Conservation (phyloP, 148 eudicot genomes). For the Chenopodium album region DNA sequence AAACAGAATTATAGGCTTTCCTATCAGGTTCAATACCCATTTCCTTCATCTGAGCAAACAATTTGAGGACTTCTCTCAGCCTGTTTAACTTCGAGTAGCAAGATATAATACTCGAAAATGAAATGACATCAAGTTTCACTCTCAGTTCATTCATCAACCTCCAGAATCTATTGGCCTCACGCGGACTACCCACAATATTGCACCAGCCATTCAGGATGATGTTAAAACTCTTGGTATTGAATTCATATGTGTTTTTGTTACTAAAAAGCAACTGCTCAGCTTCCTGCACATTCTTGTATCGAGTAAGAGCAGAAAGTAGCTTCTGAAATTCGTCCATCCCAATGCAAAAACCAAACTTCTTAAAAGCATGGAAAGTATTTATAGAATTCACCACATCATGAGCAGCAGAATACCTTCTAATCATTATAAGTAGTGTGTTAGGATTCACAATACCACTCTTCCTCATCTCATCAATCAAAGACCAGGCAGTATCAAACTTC, state of each 20-base stretch:
- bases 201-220: constrained; percentile 89
- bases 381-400: constrained; percentile 82
- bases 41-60: constrained; percentile 62
- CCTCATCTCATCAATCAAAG: constrained; percentile 76
- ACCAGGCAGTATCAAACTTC: constrained; percentile 84
- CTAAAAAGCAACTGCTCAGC: constrained; percentile 83
- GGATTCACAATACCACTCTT: constrained; percentile 47
- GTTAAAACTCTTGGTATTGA: constrained; percentile 81
- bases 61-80: constrained; percentile 49
- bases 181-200: constrained; percentile 54
- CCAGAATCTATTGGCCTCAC: constrained; percentile 80
- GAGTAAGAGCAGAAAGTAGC: constrained; percentile 73
- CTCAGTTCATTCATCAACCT: constrained; percentile 59
- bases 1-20: constrained; percentile 80
- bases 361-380: constrained; percentile 68
- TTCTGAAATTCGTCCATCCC: constrained; percentile 75
- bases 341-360: constrained; percentile 50
- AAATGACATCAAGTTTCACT: constrained; percentile 56
- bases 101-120: constrained; percentile 71
- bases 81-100: constrained; percentile 56
- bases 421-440: constrained; percentile 76
- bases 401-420: constrained; percentile 66
- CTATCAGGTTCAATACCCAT: constrained; percentile 61
- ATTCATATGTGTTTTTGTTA: constrained; percentile 52
- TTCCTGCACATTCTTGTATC: constrained; percentile 88